These are phyloP conservation scores for Rhodotorula graminis DNA, from an alignment of 768 basidiomycete genomes.

Conservation along the genomic window DNA sequence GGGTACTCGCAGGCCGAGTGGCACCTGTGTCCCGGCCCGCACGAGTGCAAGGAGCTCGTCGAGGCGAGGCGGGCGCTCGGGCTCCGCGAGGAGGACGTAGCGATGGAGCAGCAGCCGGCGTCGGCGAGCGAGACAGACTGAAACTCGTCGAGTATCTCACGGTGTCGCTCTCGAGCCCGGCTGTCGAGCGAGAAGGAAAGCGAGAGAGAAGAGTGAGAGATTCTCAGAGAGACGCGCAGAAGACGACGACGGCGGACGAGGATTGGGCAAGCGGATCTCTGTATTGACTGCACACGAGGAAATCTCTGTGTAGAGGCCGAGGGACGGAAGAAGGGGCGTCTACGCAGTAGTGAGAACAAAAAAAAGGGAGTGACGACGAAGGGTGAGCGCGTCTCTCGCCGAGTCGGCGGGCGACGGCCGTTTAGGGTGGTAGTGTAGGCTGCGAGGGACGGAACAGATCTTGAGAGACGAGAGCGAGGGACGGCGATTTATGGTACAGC, in stretches of 20 bases:
- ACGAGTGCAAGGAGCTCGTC: constrained; percentile 20
- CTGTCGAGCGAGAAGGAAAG: too few species aligned
- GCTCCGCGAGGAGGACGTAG: not conserved
- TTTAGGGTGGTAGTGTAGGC: not conserved
- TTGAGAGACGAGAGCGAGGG: not conserved
- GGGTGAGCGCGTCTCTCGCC: too few species aligned
- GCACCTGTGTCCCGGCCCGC: constrained; percentile 20
- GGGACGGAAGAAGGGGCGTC: too few species aligned
- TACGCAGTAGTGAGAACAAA: not conserved
- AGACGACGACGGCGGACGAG: not conserved
- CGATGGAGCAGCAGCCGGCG: too few species aligned
- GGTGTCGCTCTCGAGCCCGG: too few species aligned
- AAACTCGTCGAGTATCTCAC: not conserved
- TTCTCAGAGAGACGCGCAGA: too few species aligned
- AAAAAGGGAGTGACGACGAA: not conserved
- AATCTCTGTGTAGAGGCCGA: too few species aligned
- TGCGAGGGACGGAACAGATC: not conserved
- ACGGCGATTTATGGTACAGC: not conserved
- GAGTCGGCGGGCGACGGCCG: not conserved
- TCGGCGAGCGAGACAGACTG: not conserved
- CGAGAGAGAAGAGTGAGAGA: constrained; percentile 5
- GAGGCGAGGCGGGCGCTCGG: constrained; percentile 22
- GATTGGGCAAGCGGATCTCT: not conserved
- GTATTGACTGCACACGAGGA: not conserved
- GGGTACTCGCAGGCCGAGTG: constrained; percentile 32